Percentiles rank a stretch among this genome's conserved stretches.
Conservation (phyloP, 192 early-diverging fungal genomes). For the Coemansia erecta region DNA sequence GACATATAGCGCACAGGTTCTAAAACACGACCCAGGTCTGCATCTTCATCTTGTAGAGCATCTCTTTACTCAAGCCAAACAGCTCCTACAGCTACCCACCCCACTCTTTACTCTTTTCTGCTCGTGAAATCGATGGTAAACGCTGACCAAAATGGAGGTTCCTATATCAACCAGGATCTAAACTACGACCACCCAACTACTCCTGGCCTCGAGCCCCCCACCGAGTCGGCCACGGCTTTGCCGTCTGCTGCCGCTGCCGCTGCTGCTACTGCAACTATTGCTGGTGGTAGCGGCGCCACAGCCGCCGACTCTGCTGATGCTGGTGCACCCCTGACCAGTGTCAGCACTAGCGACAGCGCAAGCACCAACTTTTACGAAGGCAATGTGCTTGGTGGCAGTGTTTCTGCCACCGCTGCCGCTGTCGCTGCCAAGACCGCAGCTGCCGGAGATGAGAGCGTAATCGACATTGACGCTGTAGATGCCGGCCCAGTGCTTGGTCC, state of each 20-base stretch:
- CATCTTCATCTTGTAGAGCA: too few species aligned
- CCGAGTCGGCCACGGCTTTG: constrained; percentile 15
- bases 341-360: neutral
- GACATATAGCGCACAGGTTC: too few species aligned
- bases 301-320: neutral
- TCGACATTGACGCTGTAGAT: constrained; percentile 3
- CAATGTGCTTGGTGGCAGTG: neutral
- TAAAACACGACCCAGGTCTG: too few species aligned
- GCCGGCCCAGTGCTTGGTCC: constrained; percentile 16
- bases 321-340: constrained; percentile 5
- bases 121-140: constrained; percentile 40
- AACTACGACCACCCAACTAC: constrained; percentile 20
- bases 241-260: neutral
- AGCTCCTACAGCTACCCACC: neutral
- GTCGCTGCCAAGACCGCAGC: neutral
- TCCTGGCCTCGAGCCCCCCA: constrained; percentile 2
- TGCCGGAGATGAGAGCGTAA: neutral
- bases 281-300: neutral
- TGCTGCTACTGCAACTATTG: neutral
- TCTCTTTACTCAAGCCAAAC: too few species aligned
- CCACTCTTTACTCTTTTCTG: neutral
- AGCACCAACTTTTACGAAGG: too few species aligned
- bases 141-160: constrained; percentile 36
- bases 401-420: neutral
- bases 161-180: constrained; percentile 47